Base-by-base conservation (phyloP, 805 yeast genomes). In the Candida maris region DNA sequence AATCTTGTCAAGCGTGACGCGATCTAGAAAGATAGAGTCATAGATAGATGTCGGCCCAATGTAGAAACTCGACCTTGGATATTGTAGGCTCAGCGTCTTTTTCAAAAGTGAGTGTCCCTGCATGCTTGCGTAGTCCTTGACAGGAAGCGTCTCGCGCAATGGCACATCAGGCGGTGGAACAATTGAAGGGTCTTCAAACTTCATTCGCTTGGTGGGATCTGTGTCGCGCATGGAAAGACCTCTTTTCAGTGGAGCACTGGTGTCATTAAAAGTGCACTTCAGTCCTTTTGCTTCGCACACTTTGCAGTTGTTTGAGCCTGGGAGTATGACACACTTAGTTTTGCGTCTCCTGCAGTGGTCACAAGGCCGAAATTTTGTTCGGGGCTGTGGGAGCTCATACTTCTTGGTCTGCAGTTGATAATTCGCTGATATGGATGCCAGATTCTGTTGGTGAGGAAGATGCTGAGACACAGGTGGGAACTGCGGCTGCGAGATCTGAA, bases 31-130 rank as follows among this genome's bases (percentile, higher is more conserved):
- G 10, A 75, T 70, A 18, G 76, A 68, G 56, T 91, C 97, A 55
- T 81, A 86, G 19, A 85, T 71, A 13, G 96, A 87, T 0, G 95
- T 84, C 1, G 95, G 80, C 1, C 97, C 97, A 15, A 89, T 81
- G 50, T 79, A 84, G 52, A 86, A 86, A 14, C 95, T 82, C 0
- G 96, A 87, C 39, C 96, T 67, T 1, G 97, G 96, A 51, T 80
- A 86, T 55, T 87, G 96, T 15, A 85, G 62, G n/a, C 85, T 74
- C 21, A 81, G 65, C 0, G 88, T 80, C 47, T 77, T 79, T 50
- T 79, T 81, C 45, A 82, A 67, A 18, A 82, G 58, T 3, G 86
- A 79, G 42, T 79, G 73, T 3, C 79, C 79, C 46, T 73, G 78
- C 58, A 82, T 69, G 27, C 68, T 57, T 1, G 85, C 71, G 57